Evolutionary conservation across 2,329 filamentous ascomycete genomes (phyloP), one percentile per base, ranked within the genome.

Genomic region (Ophiosphaerella herpotricha): DNA sequence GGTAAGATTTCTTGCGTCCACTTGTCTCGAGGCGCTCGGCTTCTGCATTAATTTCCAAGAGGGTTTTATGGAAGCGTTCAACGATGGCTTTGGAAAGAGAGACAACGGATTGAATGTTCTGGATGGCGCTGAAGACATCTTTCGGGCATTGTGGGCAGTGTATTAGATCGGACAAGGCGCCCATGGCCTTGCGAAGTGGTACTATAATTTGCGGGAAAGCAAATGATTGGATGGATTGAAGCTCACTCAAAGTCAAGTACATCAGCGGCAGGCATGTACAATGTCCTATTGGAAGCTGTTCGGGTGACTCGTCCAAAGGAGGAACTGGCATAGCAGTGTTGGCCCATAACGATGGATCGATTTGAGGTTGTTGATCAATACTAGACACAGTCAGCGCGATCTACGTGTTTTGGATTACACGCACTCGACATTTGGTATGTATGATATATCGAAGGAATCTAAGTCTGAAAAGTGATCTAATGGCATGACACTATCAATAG

Each of bases 211-310:
- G 69, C 0, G 79, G 78, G 52, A 81, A 81, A 33, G 63, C 41
- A 54, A 75, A 70, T 36, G 55, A 53, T 21, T 58, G 53, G 42
- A 78, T 63, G 9, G 71, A 58, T 52, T 77, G 73, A 14, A 81
- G 68, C 36, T 70, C 72, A 14, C 67, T 71, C 18, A 79, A 63
- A 2, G 73, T 74, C 2, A 80, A 67, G 57, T 78, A 80, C 47
- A 77, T 74, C n/a, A 70, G 70, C 7, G 74, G 74, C 31, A 80
- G 73, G 52, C 78, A 80, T 42, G 72, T 70, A 59, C 78, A 80
- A 12, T 63, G 62, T 16, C 24, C 55, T 35, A 49, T 16, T 23
- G 29, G 7, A 29, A 47, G 16, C 31, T 43, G 35, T 31, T 39
- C 29, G 39, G 12, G 35, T 43, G 31, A 5, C 34, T 3, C 26